A percentile compares a stretch with the other conserved stretches of the same genome.
These are phyloP conservation scores for Paratinospora sagittata DNA, from an alignment of 164 flowering plant species.

Conservation along the genomic window DNA sequence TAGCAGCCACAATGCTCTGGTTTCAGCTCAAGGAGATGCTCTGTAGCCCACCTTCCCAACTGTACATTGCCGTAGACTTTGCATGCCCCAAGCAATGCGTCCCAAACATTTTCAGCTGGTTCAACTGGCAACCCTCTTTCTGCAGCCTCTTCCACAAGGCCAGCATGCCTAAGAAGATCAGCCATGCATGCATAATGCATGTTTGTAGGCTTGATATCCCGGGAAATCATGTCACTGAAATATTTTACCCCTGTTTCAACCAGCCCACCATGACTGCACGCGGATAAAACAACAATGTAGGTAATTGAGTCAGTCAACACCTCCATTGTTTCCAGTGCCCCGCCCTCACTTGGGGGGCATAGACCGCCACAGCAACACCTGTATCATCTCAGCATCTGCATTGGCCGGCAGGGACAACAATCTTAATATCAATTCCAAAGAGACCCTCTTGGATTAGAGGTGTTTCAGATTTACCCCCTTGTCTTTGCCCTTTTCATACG, in stretches of 20 bases:
- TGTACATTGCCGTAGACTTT: background rate
- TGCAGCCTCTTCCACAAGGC: constrained; percentile 5
- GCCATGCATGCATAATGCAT: constrained; percentile 8
- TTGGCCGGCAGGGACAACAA: no score
- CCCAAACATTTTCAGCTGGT: constrained; percentile 6
- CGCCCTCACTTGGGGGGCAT: no score
- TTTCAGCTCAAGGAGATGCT: constrained; percentile 11
- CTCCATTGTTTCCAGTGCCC: no score
- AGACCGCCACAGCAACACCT: no score
- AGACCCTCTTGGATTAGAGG: no score
- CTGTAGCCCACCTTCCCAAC: constrained; percentile 5
- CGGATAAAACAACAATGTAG: constrained; percentile 4
- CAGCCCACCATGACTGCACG: constrained; percentile 8
- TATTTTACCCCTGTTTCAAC: constrained; percentile 8
- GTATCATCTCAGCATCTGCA: no score
- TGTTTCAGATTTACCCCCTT: no score
- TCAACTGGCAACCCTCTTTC: constrained; percentile 3
- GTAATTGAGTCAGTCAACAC: constrained; percentile 3
- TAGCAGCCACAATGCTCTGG: constrained; percentile 13
- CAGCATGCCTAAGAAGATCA: constrained; percentile 9
- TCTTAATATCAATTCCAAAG: no score
- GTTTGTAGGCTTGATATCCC: no score
- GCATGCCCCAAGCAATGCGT: constrained; percentile 9
- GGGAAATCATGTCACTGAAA: constrained; percentile 1
- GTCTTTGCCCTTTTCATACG: no score